Percentiles rank a stretch among this genome's conserved stretches.
Conservation (phyloP, 2,329 filamentous ascomycete genomes). For the Mariannaea sp. region DNA sequence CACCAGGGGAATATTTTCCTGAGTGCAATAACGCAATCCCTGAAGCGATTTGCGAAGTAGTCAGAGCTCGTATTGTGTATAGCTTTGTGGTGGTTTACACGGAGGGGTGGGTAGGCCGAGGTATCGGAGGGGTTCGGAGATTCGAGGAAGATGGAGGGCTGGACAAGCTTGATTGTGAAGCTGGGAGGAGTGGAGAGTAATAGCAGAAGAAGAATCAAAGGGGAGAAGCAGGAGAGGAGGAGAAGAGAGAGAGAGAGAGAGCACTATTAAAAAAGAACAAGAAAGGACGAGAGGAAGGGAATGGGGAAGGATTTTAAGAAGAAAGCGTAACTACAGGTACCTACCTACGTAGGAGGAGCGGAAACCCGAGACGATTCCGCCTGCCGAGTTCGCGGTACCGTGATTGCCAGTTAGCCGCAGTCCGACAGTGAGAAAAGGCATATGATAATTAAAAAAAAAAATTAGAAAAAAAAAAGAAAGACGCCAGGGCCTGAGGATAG, state of each 20-base stretch:
- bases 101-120: slow-evolving; percentile 31
- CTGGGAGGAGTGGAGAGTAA: background rate
- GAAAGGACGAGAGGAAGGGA: slow-evolving; percentile 11
- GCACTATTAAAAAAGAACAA: background rate
- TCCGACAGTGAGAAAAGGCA: slow-evolving; percentile 7
- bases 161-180: background rate
- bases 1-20: too few species aligned
- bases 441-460: slow-evolving; percentile 13
- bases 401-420: slow-evolving; percentile 1
- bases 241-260: background rate
- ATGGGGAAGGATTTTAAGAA: slow-evolving; percentile 8
- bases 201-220: background rate
- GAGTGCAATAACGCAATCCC: too few species aligned
- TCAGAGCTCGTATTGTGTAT: too few species aligned
- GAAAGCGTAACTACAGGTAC: background rate
- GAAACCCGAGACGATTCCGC: slow-evolving; percentile 18
- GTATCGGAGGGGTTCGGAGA: slow-evolving; percentile 27
- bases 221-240: slow-evolving; percentile 9
- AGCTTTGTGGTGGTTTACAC: slow-evolving; percentile 13
- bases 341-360: slow-evolving; percentile 7
- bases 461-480: background rate
- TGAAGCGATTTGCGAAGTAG: too few species aligned
- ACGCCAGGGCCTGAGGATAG: too few species aligned
- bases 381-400: slow-evolving; percentile 11
- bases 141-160: slow-evolving; percentile 4